phyloP scores from a whole-genome alignment of 139 green algal species.

The Chlamydomonas schloesseri region DNA sequence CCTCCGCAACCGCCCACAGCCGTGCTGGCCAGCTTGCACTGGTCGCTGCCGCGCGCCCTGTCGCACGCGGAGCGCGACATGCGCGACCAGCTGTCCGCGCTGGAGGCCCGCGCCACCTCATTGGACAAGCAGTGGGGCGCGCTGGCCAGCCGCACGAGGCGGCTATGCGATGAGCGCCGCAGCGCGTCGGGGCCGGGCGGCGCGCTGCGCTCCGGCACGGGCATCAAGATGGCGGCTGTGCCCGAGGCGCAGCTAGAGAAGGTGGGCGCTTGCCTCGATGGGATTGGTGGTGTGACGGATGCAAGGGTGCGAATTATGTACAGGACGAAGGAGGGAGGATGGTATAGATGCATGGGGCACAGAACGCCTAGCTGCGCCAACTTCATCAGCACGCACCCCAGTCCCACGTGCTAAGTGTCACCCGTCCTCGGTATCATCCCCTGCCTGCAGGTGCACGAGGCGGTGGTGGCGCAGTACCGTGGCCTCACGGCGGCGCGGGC shows the following conservation, averaged over 20 bases:
- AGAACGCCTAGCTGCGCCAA: no score
- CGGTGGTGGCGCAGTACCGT: conserved; percentile 22
- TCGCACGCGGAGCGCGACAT: conserved; percentile 63
- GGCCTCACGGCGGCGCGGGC: conserved; percentile 9
- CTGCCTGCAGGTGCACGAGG: conserved; percentile 27
- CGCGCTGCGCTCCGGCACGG: not conserved
- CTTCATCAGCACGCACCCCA: no score
- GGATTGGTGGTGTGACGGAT: not conserved
- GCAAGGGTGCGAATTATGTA: no score
- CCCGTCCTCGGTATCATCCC: no score
- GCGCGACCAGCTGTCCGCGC: conserved; percentile 17
- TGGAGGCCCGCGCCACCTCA: not conserved
- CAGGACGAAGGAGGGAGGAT: no score
- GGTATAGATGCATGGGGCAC: no score
- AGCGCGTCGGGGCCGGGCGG: not conserved
- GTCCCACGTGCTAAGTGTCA: no score
- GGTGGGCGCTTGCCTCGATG: not conserved
- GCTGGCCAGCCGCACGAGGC: not conserved
- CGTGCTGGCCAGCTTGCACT: conserved; percentile 76
- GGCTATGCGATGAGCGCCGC: conserved; percentile 33
- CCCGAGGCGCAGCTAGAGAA: conserved; percentile 32
- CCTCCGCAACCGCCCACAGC: no score
- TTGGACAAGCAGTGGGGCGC: conserved; percentile 18
- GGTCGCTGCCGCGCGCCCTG: conserved; percentile 65
- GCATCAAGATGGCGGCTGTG: not conserved